Base-by-base conservation (phyloP, 1,139 yeast species). In the Saccharomyces pastorianus region DNA sequence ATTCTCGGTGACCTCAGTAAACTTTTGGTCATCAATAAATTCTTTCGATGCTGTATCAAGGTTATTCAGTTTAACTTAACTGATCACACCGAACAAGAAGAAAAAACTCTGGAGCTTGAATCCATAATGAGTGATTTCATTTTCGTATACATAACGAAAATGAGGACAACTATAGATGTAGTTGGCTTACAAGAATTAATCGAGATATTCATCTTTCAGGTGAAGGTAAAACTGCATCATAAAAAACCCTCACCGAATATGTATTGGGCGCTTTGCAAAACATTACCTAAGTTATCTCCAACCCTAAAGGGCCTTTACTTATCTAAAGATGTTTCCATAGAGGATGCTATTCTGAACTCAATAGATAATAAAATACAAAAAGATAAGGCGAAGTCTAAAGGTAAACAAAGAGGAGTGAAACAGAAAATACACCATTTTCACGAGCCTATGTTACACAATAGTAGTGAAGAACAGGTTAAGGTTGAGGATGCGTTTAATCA, bases 181-280 rank as follows among this genome's bases (percentile, higher is more conserved):
- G 5, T 49, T 7, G 55, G 54, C 8, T 38, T 59, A 6, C 56
- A 56, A 34, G 55, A 56, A 47, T 55, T 62, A 38, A 57, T 62
- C n/a, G 58, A 57, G n/a, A 57, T 58, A 20, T 58, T 58, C 46
- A 53, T 64, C n/a, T 57, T 63, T 32, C 49, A 51, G 41, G 41
- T 62, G 9, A 61, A 63, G 46, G 53, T 57, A 7, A 56, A 50
- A 9, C 49, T 55, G 11, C 34, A 57, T 47, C 57, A 57, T 17
- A 53, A 47, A 26, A 49, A 48, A 26, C 53, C 50, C 27, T 55
- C 61, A 1, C 41, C 48, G 5, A 28, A 56, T 14, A 51, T 61
- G 51, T 63, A 60, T 52, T 46, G 53, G 41, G 53, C 50, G 31
- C 53, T 63, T 11, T 60, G 62, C 42, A 53, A 56, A 29, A 46